Conservation (phyloP, 768 basidiomycete genomes). For the Pleurotus salmoneostramineus region DNA sequence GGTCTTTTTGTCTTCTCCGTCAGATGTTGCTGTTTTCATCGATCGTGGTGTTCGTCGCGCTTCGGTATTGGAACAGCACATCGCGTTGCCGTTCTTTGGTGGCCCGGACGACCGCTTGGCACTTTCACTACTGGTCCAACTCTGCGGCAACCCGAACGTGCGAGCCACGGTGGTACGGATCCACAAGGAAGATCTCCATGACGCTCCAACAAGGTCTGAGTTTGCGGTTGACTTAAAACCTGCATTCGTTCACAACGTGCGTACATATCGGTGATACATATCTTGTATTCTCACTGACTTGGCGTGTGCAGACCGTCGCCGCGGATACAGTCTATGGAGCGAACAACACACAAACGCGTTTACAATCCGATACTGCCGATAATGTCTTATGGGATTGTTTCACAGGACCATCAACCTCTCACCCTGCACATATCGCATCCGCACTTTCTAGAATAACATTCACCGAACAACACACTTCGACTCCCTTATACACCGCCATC, state of each 20-base stretch:
- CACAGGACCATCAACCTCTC: conserved; percentile 26
- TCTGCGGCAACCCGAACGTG: conserved; percentile 53
- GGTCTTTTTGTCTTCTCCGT: conserved; percentile 67
- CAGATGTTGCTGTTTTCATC: conserved; percentile 83
- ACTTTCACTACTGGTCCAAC: conserved; percentile 78
- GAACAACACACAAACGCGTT: conserved; percentile 30
- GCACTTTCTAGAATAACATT: conserved; percentile 70
- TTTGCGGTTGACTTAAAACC: conserved; percentile 13
- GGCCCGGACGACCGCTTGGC: conserved; percentile 92
- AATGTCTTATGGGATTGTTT: conserved; percentile 71
- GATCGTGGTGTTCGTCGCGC: conserved; percentile 56
- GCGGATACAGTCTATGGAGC: conserved; percentile 74
- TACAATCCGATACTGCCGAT: conserved; percentile 83
- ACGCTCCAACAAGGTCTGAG: conserved; percentile 22
- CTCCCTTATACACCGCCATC: conserved; percentile 37
- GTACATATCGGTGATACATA: too few relatives aligned
- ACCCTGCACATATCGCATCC: conserved; percentile 20
- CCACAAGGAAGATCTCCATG: conserved; percentile 34
- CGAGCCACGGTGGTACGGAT: conserved; percentile 75
- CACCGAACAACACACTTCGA: conserved; percentile 37
- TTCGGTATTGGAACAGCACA: conserved; percentile 39
- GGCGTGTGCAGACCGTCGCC: conserved; percentile 33
- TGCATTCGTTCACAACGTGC: conserved; percentile 14
- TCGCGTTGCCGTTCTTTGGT: conserved; percentile 91
- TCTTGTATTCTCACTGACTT: too few relatives aligned